Base-by-base conservation (phyloP, 805 yeast species). In the Starmerella sp. region DNA sequence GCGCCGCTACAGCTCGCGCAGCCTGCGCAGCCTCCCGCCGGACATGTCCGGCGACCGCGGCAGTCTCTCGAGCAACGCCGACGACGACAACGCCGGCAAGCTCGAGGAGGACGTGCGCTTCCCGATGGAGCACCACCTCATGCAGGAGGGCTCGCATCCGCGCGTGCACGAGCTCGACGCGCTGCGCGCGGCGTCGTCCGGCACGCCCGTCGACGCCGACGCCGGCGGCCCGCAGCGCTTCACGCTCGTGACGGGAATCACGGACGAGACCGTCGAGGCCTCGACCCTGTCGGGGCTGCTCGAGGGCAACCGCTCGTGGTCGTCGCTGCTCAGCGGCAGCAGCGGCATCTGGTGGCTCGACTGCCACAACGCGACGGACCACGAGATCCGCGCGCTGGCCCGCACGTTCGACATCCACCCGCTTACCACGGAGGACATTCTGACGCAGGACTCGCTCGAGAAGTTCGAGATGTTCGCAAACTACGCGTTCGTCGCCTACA, bases 331-430 rank as follows among this genome's bases (percentile, higher is more conserved):
- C 34, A 29, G 14, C 28, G 51, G 51, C 4, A 37, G 15, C 51
- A 15, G 28, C 43, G 47, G 48, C 3, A 50, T 42, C 42, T 89
- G 97, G 97, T 90, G 97, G 97, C 73, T 91, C 45, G 97, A 93
- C 69, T 88, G 97, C 67, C 74, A 81, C 42, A 84, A 95, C 66
- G 97, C 97, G 5, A 87, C 96, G 0, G 97, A 89, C 66, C 82
- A 82, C 28, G 98, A 91, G 70, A 88, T 93, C 95, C 84, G 85
- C 65, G 82, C 86, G 63, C 69, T 91, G 43, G 83, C 96, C 9
- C 89, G 90, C 65, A 91, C 97, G 0, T 91, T 91, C 69, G 96
- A 96, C 9, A 87, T 91, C 71, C 97, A 91, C 74, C 97, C 98
- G 35, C 81, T 91, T 75, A 91, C 98, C 0, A 89, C 96, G 1